These are phyloP conservation scores for Elsinoe fawcettii DNA, from an alignment of 2,329 filamentous ascomycete species.

Conservation along the genomic window DNA sequence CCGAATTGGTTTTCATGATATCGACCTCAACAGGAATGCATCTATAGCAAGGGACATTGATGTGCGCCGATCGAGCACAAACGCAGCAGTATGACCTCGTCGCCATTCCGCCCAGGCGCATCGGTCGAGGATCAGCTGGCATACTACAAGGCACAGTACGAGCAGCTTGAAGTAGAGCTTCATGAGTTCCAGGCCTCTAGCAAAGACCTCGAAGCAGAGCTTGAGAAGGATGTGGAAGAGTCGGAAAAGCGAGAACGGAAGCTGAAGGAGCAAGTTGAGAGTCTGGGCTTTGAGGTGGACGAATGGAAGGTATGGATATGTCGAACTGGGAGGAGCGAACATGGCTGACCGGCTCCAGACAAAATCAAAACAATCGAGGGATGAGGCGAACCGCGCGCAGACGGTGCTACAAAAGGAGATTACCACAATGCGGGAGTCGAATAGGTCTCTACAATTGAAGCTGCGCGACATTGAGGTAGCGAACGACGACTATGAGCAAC, in stretches of 20 bases:
- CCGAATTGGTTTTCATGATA: too few species aligned
- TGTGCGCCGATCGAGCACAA: neutral
- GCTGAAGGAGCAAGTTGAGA: conserved; percentile 80
- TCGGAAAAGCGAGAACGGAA: conserved; percentile 87
- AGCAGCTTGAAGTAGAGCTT: conserved; percentile 82
- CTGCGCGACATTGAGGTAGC: conserved; percentile 93
- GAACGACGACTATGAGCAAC: conserved; percentile 96
- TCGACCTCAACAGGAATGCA: neutral
- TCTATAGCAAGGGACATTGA: neutral
- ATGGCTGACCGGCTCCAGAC: conserved; percentile 46
- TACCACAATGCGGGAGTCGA: conserved; percentile 77
- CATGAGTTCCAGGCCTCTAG: conserved; percentile 91
- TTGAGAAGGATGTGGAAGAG: conserved; percentile 92
- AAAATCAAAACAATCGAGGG: conserved; percentile 93
- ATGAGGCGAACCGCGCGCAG: conserved; percentile 77
- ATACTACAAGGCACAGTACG: conserved; percentile 96
- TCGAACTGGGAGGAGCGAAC: neutral
- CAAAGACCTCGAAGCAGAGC: conserved; percentile 84
- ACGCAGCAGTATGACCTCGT: conserved; percentile 28
- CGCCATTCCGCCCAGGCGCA: conserved; percentile 31
- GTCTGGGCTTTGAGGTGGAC: conserved; percentile 78
- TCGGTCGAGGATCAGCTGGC: conserved; percentile 64
- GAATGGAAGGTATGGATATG: conserved; percentile 86
- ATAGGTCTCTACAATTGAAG: conserved; percentile 71
- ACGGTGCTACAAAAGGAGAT: conserved; percentile 90